Evolutionary conservation across 495 filamentous ascomycete species (phyloP), one percentile per base, ranked within the genome.

Genomic region (Xeromyces bisporus): DNA sequence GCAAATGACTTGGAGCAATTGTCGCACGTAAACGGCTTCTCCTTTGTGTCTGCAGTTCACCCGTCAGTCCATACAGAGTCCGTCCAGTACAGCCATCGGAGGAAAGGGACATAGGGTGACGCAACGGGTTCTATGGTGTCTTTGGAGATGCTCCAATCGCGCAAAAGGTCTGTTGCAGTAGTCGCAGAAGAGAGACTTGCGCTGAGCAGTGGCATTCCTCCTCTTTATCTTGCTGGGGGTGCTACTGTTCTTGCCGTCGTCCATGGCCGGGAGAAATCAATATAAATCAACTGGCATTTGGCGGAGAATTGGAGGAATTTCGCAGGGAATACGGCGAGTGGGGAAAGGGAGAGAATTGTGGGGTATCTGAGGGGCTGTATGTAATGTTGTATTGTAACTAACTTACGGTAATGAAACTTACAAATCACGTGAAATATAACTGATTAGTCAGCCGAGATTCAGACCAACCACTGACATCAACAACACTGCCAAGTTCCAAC

Each of bases 51-150:
- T 66, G 39, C 36, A 37, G 20, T 35, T 38, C 34, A 39, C 36
- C 35, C 29, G 41, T 55, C 51, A 59, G 49, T 29, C n/a, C n/a
- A n/a, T n/a, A n/a, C 4, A 27, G 4, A 27, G 13, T 6, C 10
- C n/a, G 26, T n/a, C 26, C 11, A 6, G 13, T 4, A 33, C 31
- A 17, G 25, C 30, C 13, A 32, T 28, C 16, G 12, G 23, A 30
- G 36, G 26, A 40, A 33, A 34, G 36, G 34, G 33, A 29, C 29
- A 35, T 29, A 53, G 50, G 51, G 50, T 53, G 53, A 58, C 53
- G 56, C 54, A 53, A 67, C 63, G 65, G 41, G 63, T 67, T 52
- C 63, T 57, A 49, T 64, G 58, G 54, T 67, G 63, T 37, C 63
- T 56, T 50, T 64, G 58, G 38, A 67, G 57, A 51, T 67, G 63